Percentiles rank a stretch among this genome's conserved stretches.
Evolutionary conservation across 768 basidiomycete genomes (phyloP).

Genomic region (Lactarius trivialis): DNA sequence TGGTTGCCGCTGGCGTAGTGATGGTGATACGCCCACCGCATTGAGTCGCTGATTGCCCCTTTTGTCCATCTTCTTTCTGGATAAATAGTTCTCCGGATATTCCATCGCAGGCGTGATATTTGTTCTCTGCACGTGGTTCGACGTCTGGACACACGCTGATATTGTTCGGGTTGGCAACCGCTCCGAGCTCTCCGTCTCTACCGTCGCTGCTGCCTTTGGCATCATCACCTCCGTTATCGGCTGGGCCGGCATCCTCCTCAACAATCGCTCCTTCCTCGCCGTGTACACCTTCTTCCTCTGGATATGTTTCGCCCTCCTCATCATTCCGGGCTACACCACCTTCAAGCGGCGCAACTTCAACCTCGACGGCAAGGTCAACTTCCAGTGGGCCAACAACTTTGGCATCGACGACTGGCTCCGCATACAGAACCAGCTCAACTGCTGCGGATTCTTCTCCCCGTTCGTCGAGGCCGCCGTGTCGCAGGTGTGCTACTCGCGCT

Average conservation of each 20-base stretch:
- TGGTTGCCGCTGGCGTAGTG: background rate
- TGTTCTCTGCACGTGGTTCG: slow-evolving; percentile 70
- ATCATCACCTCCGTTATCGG: slow-evolving; percentile 65
- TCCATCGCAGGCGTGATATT: slow-evolving; percentile 56
- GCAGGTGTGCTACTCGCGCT: slow-evolving; percentile 68
- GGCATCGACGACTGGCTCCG: slow-evolving; percentile 54
- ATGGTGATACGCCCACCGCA: background rate
- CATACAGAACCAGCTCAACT: slow-evolving; percentile 67
- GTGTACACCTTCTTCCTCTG: slow-evolving; percentile 66
- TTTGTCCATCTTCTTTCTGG: background rate
- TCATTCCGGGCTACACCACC: slow-evolving; percentile 70
- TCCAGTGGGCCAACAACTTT: slow-evolving; percentile 64
- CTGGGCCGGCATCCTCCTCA: slow-evolving; percentile 74
- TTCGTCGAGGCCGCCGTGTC: slow-evolving; percentile 74
- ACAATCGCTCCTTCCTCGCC: slow-evolving; percentile 78
- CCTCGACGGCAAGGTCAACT: slow-evolving; percentile 74
- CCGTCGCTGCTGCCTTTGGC: slow-evolving; percentile 52
- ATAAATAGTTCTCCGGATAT: slow-evolving; percentile 57
- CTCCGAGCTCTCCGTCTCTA: slow-evolving; percentile 63
- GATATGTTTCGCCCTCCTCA: slow-evolving; percentile 63
- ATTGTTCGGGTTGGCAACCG: slow-evolving; percentile 66
- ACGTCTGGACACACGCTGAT: slow-evolving; percentile 63
- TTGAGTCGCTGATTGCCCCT: slow-evolving; percentile 1
- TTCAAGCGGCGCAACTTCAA: slow-evolving; percentile 73
- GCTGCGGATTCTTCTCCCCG: slow-evolving; percentile 77